phyloP scores from a whole-genome alignment of 805 yeast species.

The Candida chilensis region DNA sequence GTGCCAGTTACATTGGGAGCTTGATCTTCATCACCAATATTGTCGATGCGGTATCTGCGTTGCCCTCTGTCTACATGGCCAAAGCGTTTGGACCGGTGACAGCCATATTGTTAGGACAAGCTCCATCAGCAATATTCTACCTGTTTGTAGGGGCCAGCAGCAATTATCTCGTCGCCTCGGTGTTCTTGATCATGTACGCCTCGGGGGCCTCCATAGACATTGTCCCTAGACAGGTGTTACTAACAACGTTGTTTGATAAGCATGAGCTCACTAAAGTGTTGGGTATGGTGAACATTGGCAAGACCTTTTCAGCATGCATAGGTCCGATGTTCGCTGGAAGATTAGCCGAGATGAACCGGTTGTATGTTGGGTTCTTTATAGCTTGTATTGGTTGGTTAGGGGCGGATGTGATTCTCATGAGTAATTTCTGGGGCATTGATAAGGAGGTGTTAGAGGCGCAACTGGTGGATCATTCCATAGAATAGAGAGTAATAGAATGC shows the following conservation, averaged over 20 bases:
- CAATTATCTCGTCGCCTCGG: conserved; percentile 30
- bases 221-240: conserved; percentile 77
- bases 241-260: conserved; percentile 57
- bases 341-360: conserved; percentile 41
- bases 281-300: conserved; percentile 82
- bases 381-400: conserved; percentile 40
- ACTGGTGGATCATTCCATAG: background rate
- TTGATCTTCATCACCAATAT: conserved; percentile 59
- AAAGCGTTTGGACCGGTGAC: conserved; percentile 66
- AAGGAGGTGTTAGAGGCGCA: conserved; percentile 11
- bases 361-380: conserved; percentile 44
- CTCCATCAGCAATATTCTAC: conserved; percentile 67
- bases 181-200: conserved; percentile 44
- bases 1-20: conserved; percentile 54
- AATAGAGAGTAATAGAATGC: too few relatives aligned
- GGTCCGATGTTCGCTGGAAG: conserved; percentile 79
- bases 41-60: conserved; percentile 56
- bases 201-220: conserved; percentile 79
- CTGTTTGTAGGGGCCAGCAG: conserved; percentile 24
- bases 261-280: conserved; percentile 65
- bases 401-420: conserved; percentile 36
- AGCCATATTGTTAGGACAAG: conserved; percentile 66
- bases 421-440: conserved; percentile 32
- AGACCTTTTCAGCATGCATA: conserved; percentile 74
- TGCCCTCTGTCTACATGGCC: conserved; percentile 70